Base-by-base conservation (phyloP, 306 rosid species). In the Myrica gale region DNA sequence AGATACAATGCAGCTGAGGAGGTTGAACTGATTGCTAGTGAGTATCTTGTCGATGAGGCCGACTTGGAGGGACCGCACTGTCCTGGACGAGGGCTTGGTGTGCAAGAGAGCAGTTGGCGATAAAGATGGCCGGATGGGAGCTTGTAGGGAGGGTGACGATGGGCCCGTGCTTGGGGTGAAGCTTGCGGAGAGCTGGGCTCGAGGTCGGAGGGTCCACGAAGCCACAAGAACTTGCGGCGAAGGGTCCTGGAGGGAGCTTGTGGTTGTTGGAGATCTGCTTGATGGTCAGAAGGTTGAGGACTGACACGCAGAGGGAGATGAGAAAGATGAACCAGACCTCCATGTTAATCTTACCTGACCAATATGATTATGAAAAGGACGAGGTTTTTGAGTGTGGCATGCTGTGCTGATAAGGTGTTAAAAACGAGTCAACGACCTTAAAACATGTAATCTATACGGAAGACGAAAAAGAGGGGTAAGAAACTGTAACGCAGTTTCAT, bases 71-170 rank as follows among this genome's bases (percentile, higher is more conserved):
- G 11, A 69, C 44, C 16, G 76, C 70, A 4, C 83, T 76, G 6
- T 81, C 76, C 75, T 81, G 83, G 45, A 81, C 73, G 50, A 84
- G 82, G 9, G 88, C 85, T 75, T 81, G 75, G 43, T 84, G 85
- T 1, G 85, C 83, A 32, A 81, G 66, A 17, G 73, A 75, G 5
- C 81, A 54, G 39, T 75, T 53, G 4, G 76, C 85, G 21, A 85
- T 74, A 76, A 72, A 85, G 62, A 85, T 81, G 48, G 55, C 74
- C 0, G 68, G 46, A 4, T 66, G 47, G 65, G 69, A 72, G 43
- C 83, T 81, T 3, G 76, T 19, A 4, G 46, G 73, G 63, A 84
- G 70, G n/a, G 88, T 57, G 79, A 84, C 57, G 1, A 84, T 75
- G 62, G 85, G 71, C 46, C 88, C 88, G 37, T 81, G 72, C 57